A percentile compares a stretch with the other conserved stretches of the same genome.
phyloP scores from a whole-genome alignment of 2,329 filamentous ascomycete genomes.

The Pseudocercospora eumusae region DNA sequence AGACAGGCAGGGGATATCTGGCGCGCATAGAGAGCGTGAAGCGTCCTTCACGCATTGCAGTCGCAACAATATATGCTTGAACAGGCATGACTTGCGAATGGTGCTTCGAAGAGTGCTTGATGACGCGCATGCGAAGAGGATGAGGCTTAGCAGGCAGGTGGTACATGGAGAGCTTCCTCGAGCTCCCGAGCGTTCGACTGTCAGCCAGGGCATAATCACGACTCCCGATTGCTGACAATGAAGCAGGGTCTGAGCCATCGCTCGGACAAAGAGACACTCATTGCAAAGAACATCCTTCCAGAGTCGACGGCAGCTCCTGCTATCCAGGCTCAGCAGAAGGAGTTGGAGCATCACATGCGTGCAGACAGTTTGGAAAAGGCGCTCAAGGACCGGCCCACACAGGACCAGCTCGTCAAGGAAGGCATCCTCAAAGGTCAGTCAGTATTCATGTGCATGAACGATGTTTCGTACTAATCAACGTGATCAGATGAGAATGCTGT shows the following conservation, averaged over 20 bases:
- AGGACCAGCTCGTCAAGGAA: conserved; percentile 73
- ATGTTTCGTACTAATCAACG: background rate
- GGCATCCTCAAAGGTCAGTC: conserved; percentile 65
- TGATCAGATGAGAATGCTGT: background rate
- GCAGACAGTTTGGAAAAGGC: conserved; percentile 85
- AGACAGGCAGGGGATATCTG: background rate
- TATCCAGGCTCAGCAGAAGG: conserved; percentile 76
- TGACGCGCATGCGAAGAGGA: background rate
- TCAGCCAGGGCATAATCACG: background rate
- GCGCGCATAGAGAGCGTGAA: background rate
- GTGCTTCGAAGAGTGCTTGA: background rate
- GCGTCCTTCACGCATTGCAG: background rate
- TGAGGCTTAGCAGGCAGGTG: conserved; percentile 1
- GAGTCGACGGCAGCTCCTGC: conserved; percentile 75
- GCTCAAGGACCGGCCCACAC: conserved; percentile 73
- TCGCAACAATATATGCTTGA: background rate
- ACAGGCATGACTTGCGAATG: conserved; percentile 1
- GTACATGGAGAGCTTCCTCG: background rate
- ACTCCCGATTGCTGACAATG: background rate
- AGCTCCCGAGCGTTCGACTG: conserved; percentile 1
- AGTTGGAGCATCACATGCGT: conserved; percentile 86
- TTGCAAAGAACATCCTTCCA: conserved; percentile 87
- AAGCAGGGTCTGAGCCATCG: conserved; percentile 58
- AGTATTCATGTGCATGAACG: background rate
- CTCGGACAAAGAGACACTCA: conserved; percentile 70